A percentile compares a stretch with the other conserved stretches of the same genome.
Evolutionary conservation across 2,329 filamentous ascomycete genomes (phyloP).

Genomic region (Xylariaceae sp.): DNA sequence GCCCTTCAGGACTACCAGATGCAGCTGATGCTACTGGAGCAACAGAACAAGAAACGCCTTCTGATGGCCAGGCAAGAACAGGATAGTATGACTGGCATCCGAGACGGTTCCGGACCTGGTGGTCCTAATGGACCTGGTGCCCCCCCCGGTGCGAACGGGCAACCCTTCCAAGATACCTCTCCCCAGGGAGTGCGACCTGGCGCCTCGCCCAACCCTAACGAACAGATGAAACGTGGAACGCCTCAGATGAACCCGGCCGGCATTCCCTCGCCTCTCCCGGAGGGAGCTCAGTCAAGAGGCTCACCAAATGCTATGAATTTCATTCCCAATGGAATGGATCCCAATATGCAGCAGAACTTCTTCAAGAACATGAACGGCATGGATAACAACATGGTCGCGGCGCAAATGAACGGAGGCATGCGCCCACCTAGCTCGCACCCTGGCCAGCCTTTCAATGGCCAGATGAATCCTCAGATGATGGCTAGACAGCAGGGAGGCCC

Average conservation of each 20-base stretch:
- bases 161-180: slow-evolving; percentile 63
- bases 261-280: slow-evolving; percentile 66
- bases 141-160: slow-evolving; percentile 52
- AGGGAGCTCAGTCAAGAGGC: slow-evolving; percentile 59
- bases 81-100: slow-evolving; percentile 54
- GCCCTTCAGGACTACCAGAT: slow-evolving; percentile 84
- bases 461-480: slow-evolving; percentile 60
- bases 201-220: slow-evolving; percentile 69
- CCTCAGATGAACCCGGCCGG: slow-evolving; percentile 66
- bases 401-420: slow-evolving; percentile 60
- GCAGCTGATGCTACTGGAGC: slow-evolving; percentile 81
- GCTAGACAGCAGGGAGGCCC: slow-evolving; percentile 38
- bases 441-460: slow-evolving; percentile 44
- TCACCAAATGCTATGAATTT: slow-evolving; percentile 63
- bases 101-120: slow-evolving; percentile 47
- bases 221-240: slow-evolving; percentile 74
- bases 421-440: slow-evolving; percentile 66
- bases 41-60: slow-evolving; percentile 80
- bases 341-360: slow-evolving; percentile 54
- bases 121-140: slow-evolving; percentile 39
- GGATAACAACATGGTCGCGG: slow-evolving; percentile 50
- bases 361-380: slow-evolving; percentile 51
- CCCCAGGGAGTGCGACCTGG: slow-evolving; percentile 63
- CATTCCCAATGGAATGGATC: slow-evolving; percentile 58
- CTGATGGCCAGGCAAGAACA: slow-evolving; percentile 80